These are phyloP conservation scores for Xylariales sp. DNA, from an alignment of 2,329 filamentous ascomycete species.

Conservation along the genomic window DNA sequence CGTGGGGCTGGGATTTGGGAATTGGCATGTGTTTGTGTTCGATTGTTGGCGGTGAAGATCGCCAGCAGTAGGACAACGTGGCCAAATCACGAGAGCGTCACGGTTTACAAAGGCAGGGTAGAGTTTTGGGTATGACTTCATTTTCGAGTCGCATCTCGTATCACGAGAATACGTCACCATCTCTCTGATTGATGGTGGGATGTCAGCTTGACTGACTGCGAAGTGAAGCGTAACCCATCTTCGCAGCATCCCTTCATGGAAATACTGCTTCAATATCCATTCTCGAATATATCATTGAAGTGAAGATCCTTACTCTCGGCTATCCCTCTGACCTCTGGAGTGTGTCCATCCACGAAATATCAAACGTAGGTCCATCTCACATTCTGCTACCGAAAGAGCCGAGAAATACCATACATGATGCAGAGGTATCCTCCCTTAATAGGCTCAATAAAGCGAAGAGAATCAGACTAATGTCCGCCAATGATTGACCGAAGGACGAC, in stretches of 20 bases:
- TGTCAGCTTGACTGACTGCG: not conserved
- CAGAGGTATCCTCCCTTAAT: slow-evolving; percentile 19
- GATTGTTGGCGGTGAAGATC: too few relatives aligned
- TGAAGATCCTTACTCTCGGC: not conserved
- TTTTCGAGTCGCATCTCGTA: not conserved
- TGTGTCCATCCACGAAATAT: slow-evolving; percentile 11
- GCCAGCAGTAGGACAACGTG: too few relatives aligned
- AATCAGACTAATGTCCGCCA: not conserved
- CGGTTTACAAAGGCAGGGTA: too few relatives aligned
- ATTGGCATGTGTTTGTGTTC: too few relatives aligned
- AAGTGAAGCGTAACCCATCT: not conserved
- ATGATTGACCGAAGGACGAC: slow-evolving; percentile 10
- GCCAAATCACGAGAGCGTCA: too few relatives aligned
- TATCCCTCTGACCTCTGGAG: not conserved
- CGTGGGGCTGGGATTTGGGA: too few relatives aligned
- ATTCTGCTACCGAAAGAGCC: slow-evolving; percentile 19
- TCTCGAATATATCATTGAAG: not conserved
- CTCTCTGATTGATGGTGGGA: not conserved
- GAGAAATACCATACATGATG: slow-evolving; percentile 25
- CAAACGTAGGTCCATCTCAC: slow-evolving; percentile 13
- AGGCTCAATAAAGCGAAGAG: slow-evolving; percentile 6
- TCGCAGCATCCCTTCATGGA: slow-evolving; percentile 4
- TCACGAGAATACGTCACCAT: not conserved
- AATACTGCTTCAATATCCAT: not conserved
- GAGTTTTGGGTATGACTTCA: not conserved